Percentiles rank a stretch among this genome's conserved stretches.
Evolutionary conservation across 176 grass and related monocot genomes (phyloP).

Genomic region (Guadua angustifolia): DNA sequence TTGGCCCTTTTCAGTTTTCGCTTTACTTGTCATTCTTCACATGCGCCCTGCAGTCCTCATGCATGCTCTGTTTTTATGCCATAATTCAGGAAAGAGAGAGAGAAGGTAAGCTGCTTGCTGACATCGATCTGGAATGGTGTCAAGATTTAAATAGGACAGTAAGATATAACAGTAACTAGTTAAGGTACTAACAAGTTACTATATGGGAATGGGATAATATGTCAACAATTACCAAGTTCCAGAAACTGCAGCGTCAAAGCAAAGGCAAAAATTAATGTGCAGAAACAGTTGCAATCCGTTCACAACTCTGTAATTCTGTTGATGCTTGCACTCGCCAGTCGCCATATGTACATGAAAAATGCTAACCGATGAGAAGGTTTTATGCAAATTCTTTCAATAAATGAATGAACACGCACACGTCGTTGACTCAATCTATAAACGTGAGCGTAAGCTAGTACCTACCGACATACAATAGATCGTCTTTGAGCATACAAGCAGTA

Average conservation of each 20-base stretch:
- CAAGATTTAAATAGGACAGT: not conserved
- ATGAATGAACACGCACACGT: not conserved
- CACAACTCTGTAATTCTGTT: not conserved
- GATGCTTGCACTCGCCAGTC: not conserved
- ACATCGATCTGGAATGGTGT: not conserved
- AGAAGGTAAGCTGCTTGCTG: not conserved
- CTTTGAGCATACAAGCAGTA: not conserved
- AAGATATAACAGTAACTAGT: not conserved
- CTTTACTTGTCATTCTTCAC: slow-evolving; percentile 39
- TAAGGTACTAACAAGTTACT: not conserved
- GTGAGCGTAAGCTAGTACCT: not conserved
- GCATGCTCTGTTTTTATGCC: slow-evolving; percentile 23
- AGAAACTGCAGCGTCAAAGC: not conserved
- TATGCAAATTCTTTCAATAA: not conserved
- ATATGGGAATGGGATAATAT: too few species aligned
- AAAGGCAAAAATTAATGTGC: not conserved
- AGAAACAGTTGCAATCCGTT: not conserved
- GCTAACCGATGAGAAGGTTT: not conserved
- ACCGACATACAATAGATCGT: not conserved
- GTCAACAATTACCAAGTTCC: not conserved
- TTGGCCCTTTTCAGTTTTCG: slow-evolving; percentile 27
- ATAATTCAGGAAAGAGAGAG: slow-evolving; percentile 13
- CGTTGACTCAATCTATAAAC: not conserved
- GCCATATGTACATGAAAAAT: not conserved
- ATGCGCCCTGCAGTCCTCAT: slow-evolving; percentile 32